A percentile compares a stretch with the other conserved stretches of the same genome.
Conservation (phyloP, 73 alveolate genomes). For the Paramecium pentaurelia region DNA sequence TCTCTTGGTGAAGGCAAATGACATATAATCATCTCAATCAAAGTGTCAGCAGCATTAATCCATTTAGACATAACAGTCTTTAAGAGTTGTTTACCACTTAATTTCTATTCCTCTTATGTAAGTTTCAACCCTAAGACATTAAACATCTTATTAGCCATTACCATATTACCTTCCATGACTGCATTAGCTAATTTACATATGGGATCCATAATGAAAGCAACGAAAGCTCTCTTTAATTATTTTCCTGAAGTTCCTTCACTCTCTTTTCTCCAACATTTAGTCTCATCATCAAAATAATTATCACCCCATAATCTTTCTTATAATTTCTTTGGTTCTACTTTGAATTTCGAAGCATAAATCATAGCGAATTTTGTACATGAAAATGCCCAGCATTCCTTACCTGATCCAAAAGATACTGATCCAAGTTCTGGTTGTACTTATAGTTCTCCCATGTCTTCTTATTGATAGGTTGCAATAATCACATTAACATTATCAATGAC, state of each 20-base stretch:
- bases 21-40: constrained; percentile 79
- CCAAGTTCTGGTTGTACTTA: constrained; percentile 80
- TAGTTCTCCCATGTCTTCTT: constrained; percentile 47
- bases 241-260: constrained; percentile 63
- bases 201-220: constrained; percentile 87
- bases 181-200: constrained; percentile 66
- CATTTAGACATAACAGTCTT: constrained; percentile 82
- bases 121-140: constrained; percentile 76
- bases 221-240: constrained; percentile 78
- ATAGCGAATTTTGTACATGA: constrained; percentile 83
- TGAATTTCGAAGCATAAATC: constrained; percentile 74
- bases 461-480: constrained; percentile 72
- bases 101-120: constrained; percentile 82
- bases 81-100: constrained; percentile 68
- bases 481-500: constrained; percentile 79
- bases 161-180: constrained; percentile 69
- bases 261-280: constrained; percentile 57
- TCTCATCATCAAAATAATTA: constrained; percentile 70
- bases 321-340: constrained; percentile 62
- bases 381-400: constrained; percentile 94
- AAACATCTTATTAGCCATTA: constrained; percentile 66
- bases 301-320: constrained; percentile 92
- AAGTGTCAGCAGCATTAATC: constrained; percentile 90
- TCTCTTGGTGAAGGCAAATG: constrained; percentile 94
- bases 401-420: constrained; percentile 93